These are phyloP conservation scores for Tephrocybe sp. DNA, from an alignment of 768 basidiomycete species.

Conservation along the genomic window DNA sequence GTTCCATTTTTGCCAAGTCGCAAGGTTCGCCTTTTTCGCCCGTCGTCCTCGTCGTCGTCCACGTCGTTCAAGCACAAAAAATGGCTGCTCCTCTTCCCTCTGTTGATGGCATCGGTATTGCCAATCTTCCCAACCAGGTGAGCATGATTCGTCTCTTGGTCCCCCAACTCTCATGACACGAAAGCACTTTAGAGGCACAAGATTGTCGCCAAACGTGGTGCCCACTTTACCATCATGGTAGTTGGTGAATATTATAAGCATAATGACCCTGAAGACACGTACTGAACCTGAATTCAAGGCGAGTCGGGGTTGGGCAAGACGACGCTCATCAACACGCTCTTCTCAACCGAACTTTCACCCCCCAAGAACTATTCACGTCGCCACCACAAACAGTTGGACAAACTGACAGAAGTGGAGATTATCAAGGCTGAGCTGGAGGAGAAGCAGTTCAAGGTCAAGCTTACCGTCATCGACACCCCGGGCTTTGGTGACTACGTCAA, in stretches of 20 bases:
- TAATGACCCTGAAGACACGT: neutral
- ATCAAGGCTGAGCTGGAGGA: slow-evolving; percentile 99
- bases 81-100: slow-evolving; percentile 48
- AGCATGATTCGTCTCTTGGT: slow-evolving; percentile 19
- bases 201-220: slow-evolving; percentile 96
- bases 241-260: slow-evolving; percentile 64
- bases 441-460: slow-evolving; percentile 98
- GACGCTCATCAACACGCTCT: slow-evolving; percentile 97
- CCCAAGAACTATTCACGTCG: slow-evolving; percentile 88
- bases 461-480: slow-evolving; percentile 98
- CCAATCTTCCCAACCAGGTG: slow-evolving; percentile 98
- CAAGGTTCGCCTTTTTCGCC: slow-evolving; percentile 23
- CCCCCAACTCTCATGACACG: slow-evolving; percentile 24
- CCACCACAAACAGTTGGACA: slow-evolving; percentile 96
- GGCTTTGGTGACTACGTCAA: slow-evolving; percentile 99
- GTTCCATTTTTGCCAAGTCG: slow-evolving; percentile 32
- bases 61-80: slow-evolving; percentile 24
- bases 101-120: slow-evolving; percentile 87
- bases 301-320: slow-evolving; percentile 98
- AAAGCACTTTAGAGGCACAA: slow-evolving; percentile 80
- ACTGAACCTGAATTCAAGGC: slow-evolving; percentile 44
- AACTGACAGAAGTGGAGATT: slow-evolving; percentile 97
- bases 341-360: slow-evolving; percentile 93
- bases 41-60: slow-evolving; percentile 24
- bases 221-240: slow-evolving; percentile 99